Conservation (phyloP, 805 yeast species). For the Metschnikowia bowlesiae region DNA sequence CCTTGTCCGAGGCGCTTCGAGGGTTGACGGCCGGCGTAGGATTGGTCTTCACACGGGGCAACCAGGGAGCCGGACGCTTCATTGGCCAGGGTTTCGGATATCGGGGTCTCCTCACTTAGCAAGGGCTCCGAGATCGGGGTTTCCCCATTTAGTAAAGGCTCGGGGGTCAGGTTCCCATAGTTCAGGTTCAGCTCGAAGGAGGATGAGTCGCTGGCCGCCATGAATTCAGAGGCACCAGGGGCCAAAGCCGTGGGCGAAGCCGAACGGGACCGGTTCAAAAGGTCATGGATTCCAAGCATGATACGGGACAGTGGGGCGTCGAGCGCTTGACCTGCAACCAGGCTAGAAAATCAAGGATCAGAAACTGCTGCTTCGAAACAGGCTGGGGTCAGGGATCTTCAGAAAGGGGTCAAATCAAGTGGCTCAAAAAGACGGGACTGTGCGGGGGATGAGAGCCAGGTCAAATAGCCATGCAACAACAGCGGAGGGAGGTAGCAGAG, state of each 20-base stretch:
- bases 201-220: neutral
- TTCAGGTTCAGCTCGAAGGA: neutral
- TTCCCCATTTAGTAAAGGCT: neutral
- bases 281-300: slow-evolving; percentile 19
- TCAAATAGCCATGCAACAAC: neutral
- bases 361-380: neutral
- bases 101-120: neutral
- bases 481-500: neutral
- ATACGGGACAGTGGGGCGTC: slow-evolving; percentile 4
- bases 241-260: neutral
- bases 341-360: neutral
- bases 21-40: too few species aligned
- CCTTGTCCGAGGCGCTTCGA: neutral
- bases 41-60: too few species aligned
- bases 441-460: neutral
- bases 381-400: neutral
- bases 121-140: neutral
- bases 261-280: slow-evolving; percentile 13
- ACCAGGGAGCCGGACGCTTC: too few species aligned
- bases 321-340: neutral
- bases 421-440: neutral
- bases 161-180: neutral
- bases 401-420: neutral
- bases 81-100: too few species aligned
- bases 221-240: neutral